Base-by-base conservation (phyloP, 768 basidiomycete species). In the Russula brevipes region DNA sequence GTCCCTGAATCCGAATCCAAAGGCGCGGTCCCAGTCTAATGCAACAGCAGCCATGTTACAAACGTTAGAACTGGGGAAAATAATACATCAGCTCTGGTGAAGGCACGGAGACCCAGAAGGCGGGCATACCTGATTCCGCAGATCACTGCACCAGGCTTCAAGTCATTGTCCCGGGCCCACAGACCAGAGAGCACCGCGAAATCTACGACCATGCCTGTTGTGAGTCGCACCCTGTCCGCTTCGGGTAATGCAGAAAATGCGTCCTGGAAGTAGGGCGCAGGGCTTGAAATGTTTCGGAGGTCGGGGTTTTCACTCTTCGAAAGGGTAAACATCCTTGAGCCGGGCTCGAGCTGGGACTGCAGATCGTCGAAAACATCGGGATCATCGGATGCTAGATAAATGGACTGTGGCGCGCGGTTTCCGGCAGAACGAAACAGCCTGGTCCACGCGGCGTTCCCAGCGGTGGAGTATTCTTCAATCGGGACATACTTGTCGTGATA, bases 161-260 rank as follows among this genome's bases (percentile, higher is more conserved):
- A 71, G 45, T 81, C 80, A 14, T 73, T 74, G 8, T 73, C 68
- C 64, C 71, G 72, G 3, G 77, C 71, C 88, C 88, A 89, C 46
- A 84, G 68, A 16, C 88, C 88, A 59, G 79, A 82, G 31, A 88
- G 63, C 69, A 88, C 63, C 11, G 88, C 87, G 63, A 88, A 80
- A 71, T 89, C 88, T 6, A 88, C 81, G 52, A 89, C 70, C 78
- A 85, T 82, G 2, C 87, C 88, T 53, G 76, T 78, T 17, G 86
- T 88, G 33, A 81, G 77, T n/a, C 68, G 69, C 16, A 80, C 72
- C 59, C 85, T 74, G 51, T 77, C 76, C 41, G 73, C 73, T 8
- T 72, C 60, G n/a, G 72, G 68, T 24, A 83, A 67, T 46, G 69
- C 59, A 54, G 77, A 70, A 65, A 85, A 89, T 38, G 79, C 73